A percentile compares a stretch with the other conserved stretches of the same genome.
Evolutionary conservation across 1,139 yeast species (phyloP).

Genomic region (Yamadazyma conglobata): DNA sequence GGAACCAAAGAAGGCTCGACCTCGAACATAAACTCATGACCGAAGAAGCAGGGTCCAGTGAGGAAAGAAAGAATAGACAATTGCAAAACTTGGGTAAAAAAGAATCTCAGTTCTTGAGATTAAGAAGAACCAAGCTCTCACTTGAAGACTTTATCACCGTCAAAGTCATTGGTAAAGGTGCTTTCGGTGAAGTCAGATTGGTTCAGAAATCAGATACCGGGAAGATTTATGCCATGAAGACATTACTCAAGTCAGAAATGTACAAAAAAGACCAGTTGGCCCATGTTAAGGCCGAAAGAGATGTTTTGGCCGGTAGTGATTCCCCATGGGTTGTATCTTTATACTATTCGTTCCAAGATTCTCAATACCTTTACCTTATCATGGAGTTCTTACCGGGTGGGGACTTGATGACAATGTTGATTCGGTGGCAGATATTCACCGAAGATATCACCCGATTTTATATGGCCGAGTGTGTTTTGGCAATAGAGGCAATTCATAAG

Average conservation of each 20-base stretch:
- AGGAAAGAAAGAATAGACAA: slow-evolving; percentile 73
- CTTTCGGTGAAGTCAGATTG: slow-evolving; percentile 78
- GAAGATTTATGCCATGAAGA: slow-evolving; percentile 82
- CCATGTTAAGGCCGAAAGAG: slow-evolving; percentile 83
- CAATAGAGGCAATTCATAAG: slow-evolving; percentile 79
- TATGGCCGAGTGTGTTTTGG: slow-evolving; percentile 84
- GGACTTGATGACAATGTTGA: slow-evolving; percentile 82
- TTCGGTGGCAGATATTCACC: slow-evolving; percentile 82
- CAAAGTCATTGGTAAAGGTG: slow-evolving; percentile 83
- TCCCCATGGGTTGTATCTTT: slow-evolving; percentile 86
- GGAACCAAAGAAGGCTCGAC: slow-evolving; percentile 74
- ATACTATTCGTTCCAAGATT: slow-evolving; percentile 77
- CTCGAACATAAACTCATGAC: slow-evolving; percentile 62
- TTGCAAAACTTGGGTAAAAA: slow-evolving; percentile 67
- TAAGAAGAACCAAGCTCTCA: slow-evolving; percentile 70
- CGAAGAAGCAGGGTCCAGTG: slow-evolving; percentile 61
- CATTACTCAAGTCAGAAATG: slow-evolving; percentile 75
- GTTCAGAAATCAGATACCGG: slow-evolving; percentile 85
- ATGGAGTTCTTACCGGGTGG: slow-evolving; percentile 89
- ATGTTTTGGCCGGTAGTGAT: slow-evolving; percentile 79
- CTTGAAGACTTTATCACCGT: slow-evolving; percentile 75
- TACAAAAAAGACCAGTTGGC: slow-evolving; percentile 80
- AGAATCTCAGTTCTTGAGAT: slow-evolving; percentile 72
- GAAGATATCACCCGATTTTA: slow-evolving; percentile 82
- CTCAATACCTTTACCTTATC: slow-evolving; percentile 69